These are phyloP conservation scores for Pythium periplocum DNA, from an alignment of 352 stramenopile species.

Conservation along the genomic window DNA sequence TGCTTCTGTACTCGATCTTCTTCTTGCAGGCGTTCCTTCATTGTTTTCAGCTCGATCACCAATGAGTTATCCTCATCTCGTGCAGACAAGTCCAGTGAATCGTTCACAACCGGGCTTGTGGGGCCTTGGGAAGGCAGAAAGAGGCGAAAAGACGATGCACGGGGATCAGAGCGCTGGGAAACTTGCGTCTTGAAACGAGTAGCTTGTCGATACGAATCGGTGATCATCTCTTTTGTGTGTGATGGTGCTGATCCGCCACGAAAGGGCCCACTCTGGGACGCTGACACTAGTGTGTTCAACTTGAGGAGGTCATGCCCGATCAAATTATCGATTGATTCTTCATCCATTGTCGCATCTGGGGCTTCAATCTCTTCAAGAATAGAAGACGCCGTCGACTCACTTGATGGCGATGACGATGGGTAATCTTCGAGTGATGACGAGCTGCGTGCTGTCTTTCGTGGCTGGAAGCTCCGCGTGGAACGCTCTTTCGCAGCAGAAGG, in stretches of 20 bases:
- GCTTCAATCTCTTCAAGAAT: constrained; percentile 22
- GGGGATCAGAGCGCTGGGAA: neutral
- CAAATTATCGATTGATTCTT: constrained; percentile 42
- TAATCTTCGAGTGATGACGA: neutral
- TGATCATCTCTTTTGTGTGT: constrained; percentile 25
- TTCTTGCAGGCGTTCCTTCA: constrained; percentile 14
- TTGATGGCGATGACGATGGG: constrained; percentile 19
- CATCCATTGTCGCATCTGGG: constrained; percentile 8
- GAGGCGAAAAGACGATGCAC: constrained; percentile 1
- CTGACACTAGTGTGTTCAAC: constrained; percentile 32
- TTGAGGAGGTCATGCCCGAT: constrained; percentile 41
- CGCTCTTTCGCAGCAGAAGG: constrained; percentile 2
- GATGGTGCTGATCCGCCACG: constrained; percentile 6
- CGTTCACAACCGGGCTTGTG: no score
- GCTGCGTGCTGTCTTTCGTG: neutral
- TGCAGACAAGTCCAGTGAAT: no score
- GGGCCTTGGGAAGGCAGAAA: no score
- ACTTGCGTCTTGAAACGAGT: neutral
- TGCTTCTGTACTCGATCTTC: constrained; percentile 9
- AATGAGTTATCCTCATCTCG: constrained; percentile 39
- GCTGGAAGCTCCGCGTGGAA: constrained; percentile 4
- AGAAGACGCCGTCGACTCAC: constrained; percentile 19
- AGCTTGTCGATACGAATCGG: constrained; percentile 4
- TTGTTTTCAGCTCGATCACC: constrained; percentile 27
- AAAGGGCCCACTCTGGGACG: constrained; percentile 10